A percentile compares a stretch with the other conserved stretches of the same genome.
These are phyloP conservation scores for Ustilago trichophora DNA, from an alignment of 1,284 basidiomycete genomes.

Conservation along the genomic window DNA sequence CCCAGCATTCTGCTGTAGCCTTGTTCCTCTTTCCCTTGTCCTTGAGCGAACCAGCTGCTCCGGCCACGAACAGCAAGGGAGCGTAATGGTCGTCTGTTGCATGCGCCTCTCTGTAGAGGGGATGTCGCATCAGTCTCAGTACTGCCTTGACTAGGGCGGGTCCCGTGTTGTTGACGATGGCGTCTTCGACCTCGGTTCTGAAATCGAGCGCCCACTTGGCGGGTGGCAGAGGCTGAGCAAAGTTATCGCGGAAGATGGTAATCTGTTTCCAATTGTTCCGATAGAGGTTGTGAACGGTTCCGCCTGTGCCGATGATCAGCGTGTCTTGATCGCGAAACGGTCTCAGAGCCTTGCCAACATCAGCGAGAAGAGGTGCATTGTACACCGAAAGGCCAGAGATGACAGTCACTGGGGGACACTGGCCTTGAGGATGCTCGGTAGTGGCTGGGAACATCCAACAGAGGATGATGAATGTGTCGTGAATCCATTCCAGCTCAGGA, in stretches of 20 bases:
- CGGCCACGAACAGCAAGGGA: conserved; percentile 49
- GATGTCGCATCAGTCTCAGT: conserved; percentile 52
- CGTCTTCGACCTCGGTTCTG: conserved; percentile 45
- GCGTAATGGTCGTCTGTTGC: conserved; percentile 59
- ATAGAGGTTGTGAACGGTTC: conserved; percentile 61
- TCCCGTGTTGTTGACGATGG: conserved; percentile 46
- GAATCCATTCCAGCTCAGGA: conserved; percentile 54
- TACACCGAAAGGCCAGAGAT: conserved; percentile 45
- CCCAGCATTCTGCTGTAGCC: conserved; percentile 57
- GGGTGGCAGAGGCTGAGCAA: conserved; percentile 49
- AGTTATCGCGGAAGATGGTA: conserved; percentile 47
- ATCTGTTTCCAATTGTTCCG: conserved; percentile 50
- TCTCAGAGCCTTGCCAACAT: conserved; percentile 51
- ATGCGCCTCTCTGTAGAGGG: conserved; percentile 57
- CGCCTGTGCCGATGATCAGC: conserved; percentile 55
- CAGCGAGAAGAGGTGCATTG: conserved; percentile 49
- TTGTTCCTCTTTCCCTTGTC: conserved; percentile 52
- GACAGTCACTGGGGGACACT: conserved; percentile 45
- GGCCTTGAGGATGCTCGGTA: conserved; percentile 38
- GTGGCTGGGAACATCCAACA: conserved; percentile 55
- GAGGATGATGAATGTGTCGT: conserved; percentile 56
- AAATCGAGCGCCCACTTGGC: conserved; percentile 61
- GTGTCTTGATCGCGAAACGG: conserved; percentile 43
- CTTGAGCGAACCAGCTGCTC: conserved; percentile 47
- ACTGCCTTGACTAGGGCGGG: conserved; percentile 45